Percentiles rank a stretch among this genome's conserved stretches.
phyloP scores from a whole-genome alignment of 768 basidiomycete species.

The Agaricus sinodeliciosus region DNA sequence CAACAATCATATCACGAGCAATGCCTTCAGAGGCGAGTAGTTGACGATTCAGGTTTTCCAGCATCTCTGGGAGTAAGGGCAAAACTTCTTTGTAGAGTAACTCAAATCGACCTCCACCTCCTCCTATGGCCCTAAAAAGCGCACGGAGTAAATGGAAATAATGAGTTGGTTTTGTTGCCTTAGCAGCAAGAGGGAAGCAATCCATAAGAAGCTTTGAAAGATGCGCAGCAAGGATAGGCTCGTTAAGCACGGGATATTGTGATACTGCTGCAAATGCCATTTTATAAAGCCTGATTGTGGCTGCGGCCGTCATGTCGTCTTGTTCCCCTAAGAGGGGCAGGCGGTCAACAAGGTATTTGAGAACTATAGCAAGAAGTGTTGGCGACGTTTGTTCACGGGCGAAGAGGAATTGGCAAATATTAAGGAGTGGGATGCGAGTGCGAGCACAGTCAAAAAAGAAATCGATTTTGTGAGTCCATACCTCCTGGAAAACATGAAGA shows the following conservation, averaged over 20 bases:
- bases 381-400: conserved; percentile 69
- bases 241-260: conserved; percentile 66
- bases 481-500: conserved; percentile 89
- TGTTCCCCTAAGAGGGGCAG: conserved; percentile 81
- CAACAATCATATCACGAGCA: conserved; percentile 88
- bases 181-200: conserved; percentile 90
- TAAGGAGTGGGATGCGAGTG: conserved; percentile 72
- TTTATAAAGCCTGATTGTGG: conserved; percentile 90
- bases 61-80: conserved; percentile 93
- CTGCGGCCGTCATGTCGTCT: conserved; percentile 73
- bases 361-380: conserved; percentile 81
- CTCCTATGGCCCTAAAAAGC: conserved; percentile 89
- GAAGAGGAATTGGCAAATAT: conserved; percentile 81
- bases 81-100: conserved; percentile 93
- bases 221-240: conserved; percentile 90
- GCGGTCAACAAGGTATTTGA: conserved; percentile 78
- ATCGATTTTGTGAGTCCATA: conserved; percentile 90
- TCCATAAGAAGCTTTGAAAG: conserved; percentile 92
- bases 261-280: conserved; percentile 90
- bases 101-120: conserved; percentile 90
- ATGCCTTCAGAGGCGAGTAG: conserved; percentile 78
- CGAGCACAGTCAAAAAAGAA: conserved; percentile 81
- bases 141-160: conserved; percentile 91
- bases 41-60: conserved; percentile 90
- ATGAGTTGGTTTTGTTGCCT: conserved; percentile 83